These are phyloP conservation scores for Penicillium freii DNA, from an alignment of 2,329 filamentous ascomycete species.

Conservation along the genomic window DNA sequence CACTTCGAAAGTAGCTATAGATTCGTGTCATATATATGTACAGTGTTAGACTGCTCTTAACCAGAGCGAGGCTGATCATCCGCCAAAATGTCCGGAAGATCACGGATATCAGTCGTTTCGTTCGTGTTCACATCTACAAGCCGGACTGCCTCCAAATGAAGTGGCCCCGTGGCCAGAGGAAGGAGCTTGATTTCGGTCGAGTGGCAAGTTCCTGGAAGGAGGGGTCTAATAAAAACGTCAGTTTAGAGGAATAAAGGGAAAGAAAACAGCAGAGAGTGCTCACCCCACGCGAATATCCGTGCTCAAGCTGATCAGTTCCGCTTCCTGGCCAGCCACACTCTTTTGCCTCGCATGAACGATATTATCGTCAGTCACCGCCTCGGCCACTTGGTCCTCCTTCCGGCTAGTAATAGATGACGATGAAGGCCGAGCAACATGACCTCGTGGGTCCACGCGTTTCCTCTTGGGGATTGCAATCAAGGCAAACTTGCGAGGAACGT, in stretches of 20 bases:
- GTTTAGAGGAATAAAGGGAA: not conserved
- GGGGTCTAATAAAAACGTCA: slow-evolving; percentile 41
- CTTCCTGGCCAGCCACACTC: slow-evolving; percentile 48
- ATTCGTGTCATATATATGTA: slow-evolving; percentile 8
- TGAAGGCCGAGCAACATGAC: slow-evolving; percentile 46
- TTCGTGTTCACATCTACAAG: slow-evolving; percentile 57
- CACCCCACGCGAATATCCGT: slow-evolving; percentile 59
- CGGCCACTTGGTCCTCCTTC: slow-evolving; percentile 44
- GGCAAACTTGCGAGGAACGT: slow-evolving; percentile 53
- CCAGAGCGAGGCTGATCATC: slow-evolving; percentile 26
- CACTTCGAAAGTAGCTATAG: not conserved
- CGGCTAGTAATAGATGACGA: slow-evolving; percentile 44
- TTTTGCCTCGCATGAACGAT: slow-evolving; percentile 56
- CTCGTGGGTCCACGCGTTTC: slow-evolving; percentile 41
- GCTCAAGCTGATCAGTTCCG: slow-evolving; percentile 56
- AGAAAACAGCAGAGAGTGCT: slow-evolving; percentile 25
- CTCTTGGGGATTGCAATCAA: slow-evolving; percentile 54
- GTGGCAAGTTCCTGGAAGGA: slow-evolving; percentile 56
- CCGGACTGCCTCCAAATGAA: slow-evolving; percentile 54
- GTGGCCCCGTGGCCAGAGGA: slow-evolving; percentile 50
- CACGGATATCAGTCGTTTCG: slow-evolving; percentile 55
- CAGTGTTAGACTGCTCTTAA: not conserved
- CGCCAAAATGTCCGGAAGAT: slow-evolving; percentile 56
- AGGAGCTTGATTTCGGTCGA: slow-evolving; percentile 56
- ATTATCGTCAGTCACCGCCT: slow-evolving; percentile 57